Conservation (phyloP, 108 stramenopile genomes). For the Seminavis robusta region DNA sequence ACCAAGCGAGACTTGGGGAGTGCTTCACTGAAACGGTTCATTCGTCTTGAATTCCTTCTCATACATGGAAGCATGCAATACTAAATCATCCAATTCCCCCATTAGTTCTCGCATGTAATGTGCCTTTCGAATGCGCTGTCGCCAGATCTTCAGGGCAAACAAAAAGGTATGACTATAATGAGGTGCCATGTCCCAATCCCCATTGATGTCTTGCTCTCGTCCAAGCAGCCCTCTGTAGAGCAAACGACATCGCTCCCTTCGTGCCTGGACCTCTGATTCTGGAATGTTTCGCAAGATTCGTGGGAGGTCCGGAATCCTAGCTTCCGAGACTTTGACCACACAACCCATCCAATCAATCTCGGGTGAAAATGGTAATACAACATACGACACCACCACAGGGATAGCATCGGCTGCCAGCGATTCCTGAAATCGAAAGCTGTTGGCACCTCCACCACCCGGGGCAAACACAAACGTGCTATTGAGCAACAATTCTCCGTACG, state of each 20-base stretch:
- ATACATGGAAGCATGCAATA: too few relatives aligned
- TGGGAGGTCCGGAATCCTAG: conserved; percentile 22
- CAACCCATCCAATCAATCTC: conserved; percentile 24
- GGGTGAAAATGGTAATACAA: conserved; percentile 7
- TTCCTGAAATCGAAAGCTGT: conserved; percentile 18
- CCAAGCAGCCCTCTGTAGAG: conserved; percentile 1
- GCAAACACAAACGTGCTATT: conserved; percentile 20
- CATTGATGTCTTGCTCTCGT: too few relatives aligned
- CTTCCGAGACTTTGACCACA: conserved; percentile 14
- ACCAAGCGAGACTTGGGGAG: too few relatives aligned
- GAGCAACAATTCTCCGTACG: conserved; percentile 7
- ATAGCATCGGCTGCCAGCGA: conserved; percentile 13
- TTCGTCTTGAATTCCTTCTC: too few relatives aligned
- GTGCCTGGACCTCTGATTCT: not conserved
- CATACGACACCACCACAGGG: conserved; percentile 12
- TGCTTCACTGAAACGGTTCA: too few relatives aligned
- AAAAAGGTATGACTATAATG: too few relatives aligned
- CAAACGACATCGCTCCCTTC: not conserved
- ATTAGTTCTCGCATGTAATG: too few relatives aligned
- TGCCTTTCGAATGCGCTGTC: too few relatives aligned
- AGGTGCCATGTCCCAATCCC: too few relatives aligned
- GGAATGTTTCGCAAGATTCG: conserved; percentile 10
- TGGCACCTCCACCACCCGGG: conserved; percentile 18
- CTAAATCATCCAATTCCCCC: too few relatives aligned
- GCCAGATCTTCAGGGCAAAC: too few relatives aligned